Percentiles rank a stretch among this genome's conserved stretches.
Conservation (phyloP, 352 stramenopile genomes). For the Globisporangium cylindrosporum region DNA sequence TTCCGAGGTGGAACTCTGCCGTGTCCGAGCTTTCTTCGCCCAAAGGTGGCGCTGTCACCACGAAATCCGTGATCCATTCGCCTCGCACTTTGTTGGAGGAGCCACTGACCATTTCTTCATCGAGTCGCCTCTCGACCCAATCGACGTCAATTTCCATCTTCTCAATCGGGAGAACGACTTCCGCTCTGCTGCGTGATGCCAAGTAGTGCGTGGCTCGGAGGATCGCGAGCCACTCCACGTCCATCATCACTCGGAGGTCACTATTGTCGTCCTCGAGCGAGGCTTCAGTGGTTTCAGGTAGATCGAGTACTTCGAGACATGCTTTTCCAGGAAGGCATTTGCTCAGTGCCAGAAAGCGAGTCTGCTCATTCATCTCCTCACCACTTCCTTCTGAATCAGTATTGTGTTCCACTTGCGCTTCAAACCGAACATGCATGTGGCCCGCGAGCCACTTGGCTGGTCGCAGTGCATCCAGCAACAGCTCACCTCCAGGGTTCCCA, state of each 20-base stretch:
- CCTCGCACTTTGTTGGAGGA: slow-evolving; percentile 4
- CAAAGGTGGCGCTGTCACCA: slow-evolving; percentile 21
- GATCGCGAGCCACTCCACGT: slow-evolving; percentile 85
- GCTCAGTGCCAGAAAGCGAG: slow-evolving; percentile 90
- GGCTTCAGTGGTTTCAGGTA: slow-evolving; percentile 9
- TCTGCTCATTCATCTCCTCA: slow-evolving; percentile 33
- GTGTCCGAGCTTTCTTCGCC: slow-evolving; percentile 3
- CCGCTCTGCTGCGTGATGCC: slow-evolving; percentile 22
- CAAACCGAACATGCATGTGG: slow-evolving; percentile 95
- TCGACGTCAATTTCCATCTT: slow-evolving; percentile 40
- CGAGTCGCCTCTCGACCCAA: slow-evolving; percentile 26
- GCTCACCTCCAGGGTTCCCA: slow-evolving; percentile 74
- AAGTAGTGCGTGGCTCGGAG: slow-evolving; percentile 71
- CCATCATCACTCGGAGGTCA: slow-evolving; percentile 55
- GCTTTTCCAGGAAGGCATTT: slow-evolving; percentile 88
- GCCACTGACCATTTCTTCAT: slow-evolving; percentile 1
- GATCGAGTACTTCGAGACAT: slow-evolving; percentile 84
- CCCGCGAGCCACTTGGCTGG: slow-evolving; percentile 91
- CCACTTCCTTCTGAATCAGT: background rate
- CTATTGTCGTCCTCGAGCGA: slow-evolving; percentile 10
- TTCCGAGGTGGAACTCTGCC: slow-evolving; percentile 34
- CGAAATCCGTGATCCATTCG: slow-evolving; percentile 30
- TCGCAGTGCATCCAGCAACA: slow-evolving; percentile 75
- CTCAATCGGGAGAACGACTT: slow-evolving; percentile 24
- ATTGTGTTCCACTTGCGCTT: slow-evolving; percentile 72